These are phyloP conservation scores for Strigomonas galati DNA, from an alignment of 208 protist species.

Conservation along the genomic window DNA sequence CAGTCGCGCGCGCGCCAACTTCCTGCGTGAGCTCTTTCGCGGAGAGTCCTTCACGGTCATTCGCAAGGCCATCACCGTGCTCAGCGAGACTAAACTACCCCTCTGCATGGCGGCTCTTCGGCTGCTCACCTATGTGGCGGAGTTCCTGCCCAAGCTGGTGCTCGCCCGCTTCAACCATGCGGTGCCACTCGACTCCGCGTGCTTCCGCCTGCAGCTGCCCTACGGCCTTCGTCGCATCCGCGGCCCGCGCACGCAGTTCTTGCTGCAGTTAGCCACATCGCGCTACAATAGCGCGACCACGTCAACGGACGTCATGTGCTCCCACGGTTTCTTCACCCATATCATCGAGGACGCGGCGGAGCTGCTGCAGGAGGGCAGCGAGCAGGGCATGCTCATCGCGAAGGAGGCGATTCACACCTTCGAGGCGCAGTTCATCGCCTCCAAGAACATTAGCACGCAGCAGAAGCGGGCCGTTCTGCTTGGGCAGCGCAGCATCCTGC, in stretches of 20 bases:
- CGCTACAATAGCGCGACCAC: slow-evolving; percentile 23
- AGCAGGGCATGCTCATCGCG: slow-evolving; percentile 42
- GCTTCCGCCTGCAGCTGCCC: slow-evolving; percentile 72
- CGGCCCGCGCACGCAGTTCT: slow-evolving; percentile 46
- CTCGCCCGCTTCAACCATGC: slow-evolving; percentile 63
- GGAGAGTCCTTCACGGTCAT: slow-evolving; percentile 52
- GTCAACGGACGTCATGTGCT: slow-evolving; percentile 52
- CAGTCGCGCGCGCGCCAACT: slow-evolving; percentile 12
- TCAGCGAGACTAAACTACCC: slow-evolving; percentile 50
- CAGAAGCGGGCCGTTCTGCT: slow-evolving; percentile 66
- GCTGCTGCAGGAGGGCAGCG: slow-evolving; percentile 78
- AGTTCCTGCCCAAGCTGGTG: slow-evolving; percentile 55
- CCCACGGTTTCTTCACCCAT: slow-evolving; percentile 76
- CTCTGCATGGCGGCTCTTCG: slow-evolving; percentile 49
- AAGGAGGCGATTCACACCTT: slow-evolving; percentile 52
- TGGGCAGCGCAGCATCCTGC: slow-evolving; percentile 79
- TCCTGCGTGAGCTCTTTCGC: slow-evolving; percentile 62
- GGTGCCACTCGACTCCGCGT: slow-evolving; percentile 66
- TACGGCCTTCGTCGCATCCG: slow-evolving; percentile 82
- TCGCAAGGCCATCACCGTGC: slow-evolving; percentile 36
- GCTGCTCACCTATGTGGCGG: slow-evolving; percentile 54
- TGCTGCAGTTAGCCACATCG: slow-evolving; percentile 61
- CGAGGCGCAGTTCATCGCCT: slow-evolving; percentile 59
- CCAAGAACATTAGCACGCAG: slow-evolving; percentile 32
- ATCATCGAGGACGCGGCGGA: slow-evolving; percentile 83